These are phyloP conservation scores for Xylaria sp. DNA, from an alignment of 2,329 filamentous ascomycete genomes.

Conservation along the genomic window DNA sequence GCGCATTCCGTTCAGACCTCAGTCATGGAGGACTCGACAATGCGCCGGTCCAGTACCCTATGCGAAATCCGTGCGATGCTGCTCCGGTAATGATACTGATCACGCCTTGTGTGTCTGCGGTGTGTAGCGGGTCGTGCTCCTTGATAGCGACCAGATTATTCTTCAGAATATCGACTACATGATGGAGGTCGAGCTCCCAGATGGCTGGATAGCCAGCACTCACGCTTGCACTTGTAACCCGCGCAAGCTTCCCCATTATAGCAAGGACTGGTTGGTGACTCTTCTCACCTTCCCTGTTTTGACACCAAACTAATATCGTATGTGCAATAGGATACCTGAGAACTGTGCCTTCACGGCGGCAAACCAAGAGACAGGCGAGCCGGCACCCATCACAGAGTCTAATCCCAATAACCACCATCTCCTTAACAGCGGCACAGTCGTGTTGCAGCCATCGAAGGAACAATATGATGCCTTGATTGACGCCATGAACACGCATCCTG, in stretches of 20 bases:
- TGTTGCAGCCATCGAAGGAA: slow-evolving; percentile 47
- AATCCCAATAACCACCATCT: slow-evolving; percentile 50
- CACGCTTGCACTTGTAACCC: slow-evolving; percentile 51
- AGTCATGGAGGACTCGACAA: slow-evolving; percentile 11
- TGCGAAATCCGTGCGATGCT: neutral
- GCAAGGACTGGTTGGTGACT: slow-evolving; percentile 47
- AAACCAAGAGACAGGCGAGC: slow-evolving; percentile 46
- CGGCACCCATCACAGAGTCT: slow-evolving; percentile 43
- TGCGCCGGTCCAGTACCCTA: slow-evolving; percentile 16
- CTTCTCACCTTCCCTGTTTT: neutral
- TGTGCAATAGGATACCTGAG: slow-evolving; percentile 43
- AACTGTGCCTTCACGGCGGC: slow-evolving; percentile 50
- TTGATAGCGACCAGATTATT: slow-evolving; percentile 51
- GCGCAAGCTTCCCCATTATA: slow-evolving; percentile 48
- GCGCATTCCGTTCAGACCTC: slow-evolving; percentile 22
- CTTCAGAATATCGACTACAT: slow-evolving; percentile 50
- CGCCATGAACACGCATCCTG: slow-evolving; percentile 49
- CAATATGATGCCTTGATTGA: slow-evolving; percentile 49
- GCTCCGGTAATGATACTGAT: slow-evolving; percentile 20
- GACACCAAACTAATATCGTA: slow-evolving; percentile 4
- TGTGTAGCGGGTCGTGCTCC: slow-evolving; percentile 48
- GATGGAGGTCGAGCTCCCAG: slow-evolving; percentile 48
- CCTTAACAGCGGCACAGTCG: slow-evolving; percentile 52
- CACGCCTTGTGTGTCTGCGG: slow-evolving; percentile 14
- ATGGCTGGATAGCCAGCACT: slow-evolving; percentile 50